phyloP scores from a whole-genome alignment of 495 filamentous ascomycete genomes.

The Hypoxylon fragiforme region DNA sequence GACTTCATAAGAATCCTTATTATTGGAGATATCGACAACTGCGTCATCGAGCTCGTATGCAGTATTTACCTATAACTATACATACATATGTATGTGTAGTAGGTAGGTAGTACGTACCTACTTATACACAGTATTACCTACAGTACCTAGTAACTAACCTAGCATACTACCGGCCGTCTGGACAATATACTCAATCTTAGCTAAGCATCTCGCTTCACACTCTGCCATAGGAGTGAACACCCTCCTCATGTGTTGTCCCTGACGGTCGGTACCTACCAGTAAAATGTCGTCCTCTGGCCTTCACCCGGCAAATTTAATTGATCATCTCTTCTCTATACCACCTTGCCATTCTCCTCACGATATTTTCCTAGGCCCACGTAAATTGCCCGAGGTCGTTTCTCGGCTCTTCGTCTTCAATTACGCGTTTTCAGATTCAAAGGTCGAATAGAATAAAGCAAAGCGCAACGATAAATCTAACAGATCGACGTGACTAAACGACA shows the following conservation, averaged over 20 bases:
- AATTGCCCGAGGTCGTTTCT: background rate
- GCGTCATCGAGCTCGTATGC: slow-evolving; percentile 16
- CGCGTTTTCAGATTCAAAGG: slow-evolving; percentile 5
- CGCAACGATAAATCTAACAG: background rate
- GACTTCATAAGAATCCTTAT: slow-evolving; percentile 1
- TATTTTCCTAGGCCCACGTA: background rate
- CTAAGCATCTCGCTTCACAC: background rate
- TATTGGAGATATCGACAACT: too few species aligned
- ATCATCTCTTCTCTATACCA: slow-evolving; percentile 25
- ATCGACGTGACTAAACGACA: background rate
- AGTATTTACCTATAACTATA: background rate
- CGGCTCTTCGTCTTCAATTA: slow-evolving; percentile 9
- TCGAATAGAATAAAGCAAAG: background rate
- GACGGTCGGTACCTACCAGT: slow-evolving; percentile 24
- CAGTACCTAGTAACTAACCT: too few species aligned
- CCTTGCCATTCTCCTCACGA: slow-evolving; percentile 2
- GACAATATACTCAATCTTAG: slow-evolving; percentile 1
- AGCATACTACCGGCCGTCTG: slow-evolving; percentile 18
- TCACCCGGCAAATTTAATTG: slow-evolving; percentile 34
- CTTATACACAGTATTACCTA: too few species aligned
- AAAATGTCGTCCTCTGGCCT: slow-evolving; percentile 14
- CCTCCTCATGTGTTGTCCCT: slow-evolving; percentile 15
- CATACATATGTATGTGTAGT: slow-evolving; percentile 3
- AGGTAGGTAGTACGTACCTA: too few species aligned
- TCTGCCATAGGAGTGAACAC: background rate